Conservation (phyloP, 2,329 filamentous ascomycete species). For the Xylariaceae sp. region DNA sequence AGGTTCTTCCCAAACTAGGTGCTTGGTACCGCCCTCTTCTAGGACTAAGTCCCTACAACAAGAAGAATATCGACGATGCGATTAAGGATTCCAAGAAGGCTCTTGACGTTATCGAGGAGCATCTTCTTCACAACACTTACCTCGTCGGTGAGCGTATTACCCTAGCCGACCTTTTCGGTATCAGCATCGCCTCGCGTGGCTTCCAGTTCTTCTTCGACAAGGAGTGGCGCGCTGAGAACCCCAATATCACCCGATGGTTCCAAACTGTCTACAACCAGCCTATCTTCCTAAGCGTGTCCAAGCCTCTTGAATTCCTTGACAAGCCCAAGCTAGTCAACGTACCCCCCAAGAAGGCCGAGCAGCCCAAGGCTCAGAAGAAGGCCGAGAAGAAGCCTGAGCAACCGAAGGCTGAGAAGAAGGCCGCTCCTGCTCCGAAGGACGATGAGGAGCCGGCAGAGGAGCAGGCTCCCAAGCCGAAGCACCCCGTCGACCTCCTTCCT, state of each 20-base stretch:
- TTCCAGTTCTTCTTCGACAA: conserved; percentile 96
- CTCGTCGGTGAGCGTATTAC: conserved; percentile 97
- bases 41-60: conserved; percentile 86
- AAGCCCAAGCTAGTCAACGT: conserved; percentile 68
- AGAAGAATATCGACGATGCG: conserved; percentile 86
- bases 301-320: conserved; percentile 74
- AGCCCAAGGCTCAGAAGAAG: conserved; percentile 67
- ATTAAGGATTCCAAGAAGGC: conserved; percentile 65
- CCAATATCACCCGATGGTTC: conserved; percentile 89
- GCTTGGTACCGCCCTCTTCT: conserved; percentile 83
- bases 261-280: conserved; percentile 89
- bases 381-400: conserved; percentile 44
- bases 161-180: conserved; percentile 86
- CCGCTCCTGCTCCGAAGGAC: conserved; percentile 42
- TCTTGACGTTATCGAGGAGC: conserved; percentile 71
- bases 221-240: conserved; percentile 76
- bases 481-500: conserved; percentile 82
- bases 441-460: conserved; percentile 25
- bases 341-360: conserved; percentile 73
- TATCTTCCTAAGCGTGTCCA: conserved; percentile 77
- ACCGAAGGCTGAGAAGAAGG: conserved; percentile 21
- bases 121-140: conserved; percentile 91
- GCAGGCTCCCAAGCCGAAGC: conserved; percentile 83
- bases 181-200: conserved; percentile 74
- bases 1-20: conserved; percentile 70